Evolutionary conservation across 1,284 basidiomycete genomes (phyloP).

Genomic region (Marasmius sp.): DNA sequence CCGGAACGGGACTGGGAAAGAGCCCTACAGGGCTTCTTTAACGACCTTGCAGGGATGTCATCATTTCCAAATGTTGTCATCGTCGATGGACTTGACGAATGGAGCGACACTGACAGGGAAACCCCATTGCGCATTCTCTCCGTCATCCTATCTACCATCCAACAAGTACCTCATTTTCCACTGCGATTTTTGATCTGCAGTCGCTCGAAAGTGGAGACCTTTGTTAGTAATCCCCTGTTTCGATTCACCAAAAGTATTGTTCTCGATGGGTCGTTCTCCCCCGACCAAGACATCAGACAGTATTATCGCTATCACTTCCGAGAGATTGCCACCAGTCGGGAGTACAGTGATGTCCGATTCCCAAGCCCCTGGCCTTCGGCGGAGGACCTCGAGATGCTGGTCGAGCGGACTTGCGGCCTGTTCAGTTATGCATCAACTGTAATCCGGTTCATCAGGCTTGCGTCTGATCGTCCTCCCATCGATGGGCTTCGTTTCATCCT

Average conservation of each 20-base stretch:
- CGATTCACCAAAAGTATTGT: background rate
- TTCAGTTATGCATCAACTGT: conserved; percentile 26
- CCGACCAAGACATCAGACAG: background rate
- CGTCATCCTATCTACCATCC: background rate
- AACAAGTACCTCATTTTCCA: conserved; percentile 8
- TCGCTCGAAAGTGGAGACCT: conserved; percentile 22
- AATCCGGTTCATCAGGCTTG: conserved; percentile 22
- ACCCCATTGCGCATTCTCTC: background rate
- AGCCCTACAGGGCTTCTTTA: background rate
- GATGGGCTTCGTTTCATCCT: conserved; percentile 23
- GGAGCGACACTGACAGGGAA: background rate
- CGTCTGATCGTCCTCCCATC: conserved; percentile 17
- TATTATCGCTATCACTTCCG: background rate
- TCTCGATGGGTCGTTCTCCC: background rate
- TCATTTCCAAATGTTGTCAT: background rate
- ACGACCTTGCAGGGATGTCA: background rate
- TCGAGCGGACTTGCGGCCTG: conserved; percentile 21
- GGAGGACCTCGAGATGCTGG: conserved; percentile 17
- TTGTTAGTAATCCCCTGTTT: background rate
- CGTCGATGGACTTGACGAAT: conserved; percentile 8
- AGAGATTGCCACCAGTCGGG: background rate
- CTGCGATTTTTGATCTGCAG: conserved; percentile 25
- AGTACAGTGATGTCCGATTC: background rate
- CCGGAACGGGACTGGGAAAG: background rate
- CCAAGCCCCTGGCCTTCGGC: conserved; percentile 18